phyloP scores from a whole-genome alignment of 129 eudicot species.

The Tagetes patula region DNA sequence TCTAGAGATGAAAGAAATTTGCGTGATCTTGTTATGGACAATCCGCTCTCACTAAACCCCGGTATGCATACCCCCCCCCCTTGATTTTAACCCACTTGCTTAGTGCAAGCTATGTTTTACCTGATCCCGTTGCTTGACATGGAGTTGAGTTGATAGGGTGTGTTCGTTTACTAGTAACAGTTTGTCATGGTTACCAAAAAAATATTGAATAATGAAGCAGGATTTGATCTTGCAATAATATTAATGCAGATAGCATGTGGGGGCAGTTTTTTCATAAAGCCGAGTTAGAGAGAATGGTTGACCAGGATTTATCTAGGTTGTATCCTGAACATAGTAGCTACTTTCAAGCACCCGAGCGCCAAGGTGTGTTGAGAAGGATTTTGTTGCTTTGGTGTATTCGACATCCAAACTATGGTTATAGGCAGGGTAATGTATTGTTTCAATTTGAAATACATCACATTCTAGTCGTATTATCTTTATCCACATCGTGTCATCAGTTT shows the following conservation, averaged over 20 bases:
- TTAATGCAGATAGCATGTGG: conserved; percentile 89
- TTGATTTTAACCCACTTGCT: too few relatives aligned
- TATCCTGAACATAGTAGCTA: conserved; percentile 92
- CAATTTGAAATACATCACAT: not conserved
- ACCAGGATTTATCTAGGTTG: conserved; percentile 86
- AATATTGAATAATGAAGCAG: not conserved
- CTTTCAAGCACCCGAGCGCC: conserved; percentile 83
- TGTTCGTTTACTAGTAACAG: too few relatives aligned
- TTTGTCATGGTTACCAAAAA: too few relatives aligned
- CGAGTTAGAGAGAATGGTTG: conserved; percentile 92
- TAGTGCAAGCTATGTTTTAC: too few relatives aligned
- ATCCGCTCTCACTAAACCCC: conserved; percentile 91
- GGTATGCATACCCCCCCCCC: conserved; percentile 33
- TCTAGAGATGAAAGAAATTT: conserved; percentile 62
- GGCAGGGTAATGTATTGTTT: conserved; percentile 64
- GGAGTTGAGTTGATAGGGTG: too few relatives aligned
- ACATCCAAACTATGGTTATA: conserved; percentile 88
- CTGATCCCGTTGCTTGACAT: too few relatives aligned
- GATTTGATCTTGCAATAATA: not conserved
- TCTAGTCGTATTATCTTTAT: not conserved
- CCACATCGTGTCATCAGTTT: too few relatives aligned
- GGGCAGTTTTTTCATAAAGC: conserved; percentile 94
- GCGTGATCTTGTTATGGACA: conserved; percentile 76
- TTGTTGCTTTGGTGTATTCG: conserved; percentile 92
- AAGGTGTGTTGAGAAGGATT: conserved; percentile 74